phyloP scores from a whole-genome alignment of 441 rosid species.

The Populus tomentosa region DNA sequence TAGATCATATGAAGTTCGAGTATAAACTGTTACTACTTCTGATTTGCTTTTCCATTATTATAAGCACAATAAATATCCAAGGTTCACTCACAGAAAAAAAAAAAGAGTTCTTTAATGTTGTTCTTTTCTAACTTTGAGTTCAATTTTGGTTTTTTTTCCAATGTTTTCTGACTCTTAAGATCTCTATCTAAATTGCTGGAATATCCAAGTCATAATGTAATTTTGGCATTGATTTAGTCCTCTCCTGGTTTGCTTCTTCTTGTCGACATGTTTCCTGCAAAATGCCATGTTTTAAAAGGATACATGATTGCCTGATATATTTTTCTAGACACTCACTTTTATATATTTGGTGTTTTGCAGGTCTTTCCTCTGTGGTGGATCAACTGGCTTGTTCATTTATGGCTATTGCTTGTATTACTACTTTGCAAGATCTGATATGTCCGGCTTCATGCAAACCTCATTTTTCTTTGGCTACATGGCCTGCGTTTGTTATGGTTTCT shows the following conservation, averaged over 20 bases:
- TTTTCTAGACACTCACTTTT: not conserved
- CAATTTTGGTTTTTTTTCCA: not conserved
- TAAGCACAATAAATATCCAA: not conserved
- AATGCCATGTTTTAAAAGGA: not conserved
- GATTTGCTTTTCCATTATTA: not conserved
- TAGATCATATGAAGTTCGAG: not conserved
- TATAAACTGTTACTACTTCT: not conserved
- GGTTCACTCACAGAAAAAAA: not conserved
- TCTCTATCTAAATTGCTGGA: not conserved
- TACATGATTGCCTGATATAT: not conserved
- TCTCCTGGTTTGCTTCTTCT: not conserved
- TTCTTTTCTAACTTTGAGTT: not conserved
- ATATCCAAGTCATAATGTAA: not conserved
- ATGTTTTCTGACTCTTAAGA: not conserved
- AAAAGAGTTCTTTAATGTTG: not conserved
- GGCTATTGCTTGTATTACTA: conserved; percentile 50
- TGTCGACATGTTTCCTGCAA: not conserved
- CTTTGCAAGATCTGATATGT: conserved; percentile 47
- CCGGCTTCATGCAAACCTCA: conserved; percentile 55
- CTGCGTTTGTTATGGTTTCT: conserved; percentile 50
- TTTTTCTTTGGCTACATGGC: conserved; percentile 62
- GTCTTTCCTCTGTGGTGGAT: conserved; percentile 51
- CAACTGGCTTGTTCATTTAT: conserved; percentile 45
- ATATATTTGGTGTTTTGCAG: conserved; percentile 11
- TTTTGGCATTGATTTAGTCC: not conserved